A percentile compares a stretch with the other conserved stretches of the same genome.
phyloP scores from a whole-genome alignment of 768 basidiomycete species.

The Lanmaoa pseudosensibilis region DNA sequence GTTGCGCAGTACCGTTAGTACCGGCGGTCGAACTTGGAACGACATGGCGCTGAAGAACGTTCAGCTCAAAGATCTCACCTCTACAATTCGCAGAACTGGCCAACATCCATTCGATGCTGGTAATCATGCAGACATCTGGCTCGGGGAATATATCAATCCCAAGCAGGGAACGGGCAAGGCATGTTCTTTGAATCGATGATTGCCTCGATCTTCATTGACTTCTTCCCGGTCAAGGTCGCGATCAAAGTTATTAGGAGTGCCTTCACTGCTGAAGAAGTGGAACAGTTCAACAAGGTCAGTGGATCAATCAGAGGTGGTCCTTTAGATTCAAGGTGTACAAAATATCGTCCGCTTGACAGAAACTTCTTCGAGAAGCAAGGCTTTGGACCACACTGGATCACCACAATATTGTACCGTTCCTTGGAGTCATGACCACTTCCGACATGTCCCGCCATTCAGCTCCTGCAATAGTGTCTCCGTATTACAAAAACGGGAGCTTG shows the following conservation, averaged over 20 bases:
- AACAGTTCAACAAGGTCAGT: conserved; percentile 23
- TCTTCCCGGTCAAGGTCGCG: conserved; percentile 18
- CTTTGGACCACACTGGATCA: conserved; percentile 27
- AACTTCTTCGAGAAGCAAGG: conserved; percentile 29
- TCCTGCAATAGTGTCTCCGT: conserved; percentile 29
- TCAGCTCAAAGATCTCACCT: conserved; percentile 23
- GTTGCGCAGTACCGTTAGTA: background rate
- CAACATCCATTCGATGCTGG: conserved; percentile 19
- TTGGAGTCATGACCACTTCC: conserved; percentile 20
- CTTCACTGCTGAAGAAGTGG: conserved; percentile 15
- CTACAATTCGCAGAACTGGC: conserved; percentile 12
- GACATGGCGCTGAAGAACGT: conserved; percentile 21
- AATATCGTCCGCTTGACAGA: conserved; percentile 9
- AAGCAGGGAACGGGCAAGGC: conserved; percentile 8
- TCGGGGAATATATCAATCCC: conserved; percentile 19
- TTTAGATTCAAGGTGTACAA: background rate
- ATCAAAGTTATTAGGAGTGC: conserved; percentile 29
- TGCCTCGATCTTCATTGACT: background rate
- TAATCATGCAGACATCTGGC: conserved; percentile 27
- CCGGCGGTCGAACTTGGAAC: background rate
- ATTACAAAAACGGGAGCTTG: conserved; percentile 26
- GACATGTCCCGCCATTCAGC: conserved; percentile 16
- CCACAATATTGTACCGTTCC: conserved; percentile 26
- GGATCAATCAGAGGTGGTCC: background rate
- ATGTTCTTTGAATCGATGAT: background rate